Conservation (phyloP, 2,329 filamentous ascomycete species). For the Macrophomina phaseolina region DNA sequence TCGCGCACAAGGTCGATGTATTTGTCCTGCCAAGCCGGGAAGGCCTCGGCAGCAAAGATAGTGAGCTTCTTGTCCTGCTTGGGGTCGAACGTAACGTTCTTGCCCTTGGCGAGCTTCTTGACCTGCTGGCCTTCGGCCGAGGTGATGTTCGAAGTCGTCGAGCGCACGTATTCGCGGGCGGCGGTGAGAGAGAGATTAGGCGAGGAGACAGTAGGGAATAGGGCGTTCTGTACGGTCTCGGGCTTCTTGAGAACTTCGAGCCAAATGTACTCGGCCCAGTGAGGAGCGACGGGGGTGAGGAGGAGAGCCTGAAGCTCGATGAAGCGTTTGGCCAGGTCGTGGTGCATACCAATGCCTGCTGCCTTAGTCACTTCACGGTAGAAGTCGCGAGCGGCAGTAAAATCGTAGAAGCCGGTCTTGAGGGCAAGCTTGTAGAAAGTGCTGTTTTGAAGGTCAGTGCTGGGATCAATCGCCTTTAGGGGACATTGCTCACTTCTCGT, state of each 20-base stretch:
- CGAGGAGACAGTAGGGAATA: conserved; percentile 72
- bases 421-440: conserved; percentile 49
- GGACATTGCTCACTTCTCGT: conserved; percentile 62
- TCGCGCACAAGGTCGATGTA: conserved; percentile 81
- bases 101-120: conserved; percentile 94
- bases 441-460: conserved; percentile 29
- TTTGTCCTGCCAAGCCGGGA: conserved; percentile 89
- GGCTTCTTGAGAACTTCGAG: conserved; percentile 82
- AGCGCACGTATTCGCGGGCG: conserved; percentile 80
- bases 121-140: conserved; percentile 81
- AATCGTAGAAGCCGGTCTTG: conserved; percentile 79
- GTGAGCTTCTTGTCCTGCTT: conserved; percentile 91
- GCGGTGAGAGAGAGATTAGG: conserved; percentile 73
- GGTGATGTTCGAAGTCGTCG: conserved; percentile 77
- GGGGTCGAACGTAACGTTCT: conserved; percentile 82
- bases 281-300: conserved; percentile 82
- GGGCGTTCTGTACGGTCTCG: conserved; percentile 77
- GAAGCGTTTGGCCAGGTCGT: conserved; percentile 77
- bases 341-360: conserved; percentile 84
- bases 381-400: conserved; percentile 84
- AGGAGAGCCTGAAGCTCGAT: conserved; percentile 86
- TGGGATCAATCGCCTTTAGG: not conserved
- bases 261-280: conserved; percentile 96
- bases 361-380: conserved; percentile 84
- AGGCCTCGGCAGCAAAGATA: conserved; percentile 79